Evolutionary conservation across 2,329 filamentous ascomycete species (phyloP).

Genomic region (Aspergillus pseudoterreus): DNA sequence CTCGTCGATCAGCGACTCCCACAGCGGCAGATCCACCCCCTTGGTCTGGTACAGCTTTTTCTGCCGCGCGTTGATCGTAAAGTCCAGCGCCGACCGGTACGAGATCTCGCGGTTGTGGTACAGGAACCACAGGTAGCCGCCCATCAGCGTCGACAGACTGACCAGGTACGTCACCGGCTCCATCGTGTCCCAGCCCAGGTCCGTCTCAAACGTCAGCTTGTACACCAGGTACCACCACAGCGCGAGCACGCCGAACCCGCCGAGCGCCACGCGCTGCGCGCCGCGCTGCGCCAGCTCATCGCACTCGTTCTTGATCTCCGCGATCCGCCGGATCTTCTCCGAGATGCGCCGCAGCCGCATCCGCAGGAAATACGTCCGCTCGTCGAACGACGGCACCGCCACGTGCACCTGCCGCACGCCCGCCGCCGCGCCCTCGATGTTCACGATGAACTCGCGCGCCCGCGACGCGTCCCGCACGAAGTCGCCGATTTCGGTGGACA

Average conservation of each 20-base stretch:
- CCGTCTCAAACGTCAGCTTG: constrained; percentile 62
- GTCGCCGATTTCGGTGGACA: constrained; percentile 85
- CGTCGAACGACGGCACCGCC: constrained; percentile 79
- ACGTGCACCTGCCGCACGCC: constrained; percentile 67
- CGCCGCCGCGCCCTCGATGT: constrained; percentile 66
- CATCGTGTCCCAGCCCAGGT: constrained; percentile 85
- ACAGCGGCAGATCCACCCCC: constrained; percentile 71
- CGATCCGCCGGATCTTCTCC: constrained; percentile 63
- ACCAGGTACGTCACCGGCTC: constrained; percentile 88
- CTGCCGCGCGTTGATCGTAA: constrained; percentile 78
- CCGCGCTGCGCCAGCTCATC: constrained; percentile 72
- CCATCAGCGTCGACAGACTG: constrained; percentile 80
- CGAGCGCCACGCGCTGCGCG: constrained; percentile 74
- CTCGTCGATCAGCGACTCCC: constrained; percentile 76
- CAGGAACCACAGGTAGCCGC: constrained; percentile 88
- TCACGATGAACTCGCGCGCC: constrained; percentile 78
- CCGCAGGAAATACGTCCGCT: constrained; percentile 85
- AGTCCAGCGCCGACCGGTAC: constrained; percentile 81
- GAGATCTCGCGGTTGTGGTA: constrained; percentile 87
- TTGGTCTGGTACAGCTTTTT: constrained; percentile 69
- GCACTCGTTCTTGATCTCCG: constrained; percentile 75
- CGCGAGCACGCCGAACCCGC: constrained; percentile 69
- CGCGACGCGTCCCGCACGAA: constrained; percentile 88
- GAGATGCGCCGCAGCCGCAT: constrained; percentile 71
- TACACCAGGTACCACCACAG: constrained; percentile 84